Evolutionary conservation across 2,329 filamentous ascomycete genomes (phyloP).

Genomic region (Oidium heveae): DNA sequence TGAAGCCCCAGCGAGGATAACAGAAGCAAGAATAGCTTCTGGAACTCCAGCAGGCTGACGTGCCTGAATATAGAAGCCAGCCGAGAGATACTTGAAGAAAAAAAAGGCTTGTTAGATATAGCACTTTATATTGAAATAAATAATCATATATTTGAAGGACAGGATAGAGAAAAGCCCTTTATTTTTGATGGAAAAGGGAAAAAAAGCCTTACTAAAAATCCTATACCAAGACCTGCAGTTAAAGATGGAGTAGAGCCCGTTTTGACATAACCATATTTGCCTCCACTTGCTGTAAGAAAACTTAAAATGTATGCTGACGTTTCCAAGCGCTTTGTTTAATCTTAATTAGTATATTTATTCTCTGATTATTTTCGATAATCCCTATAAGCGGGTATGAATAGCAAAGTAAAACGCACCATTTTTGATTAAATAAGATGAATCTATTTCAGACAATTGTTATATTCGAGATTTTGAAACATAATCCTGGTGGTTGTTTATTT

Average conservation of each 20-base stretch:
- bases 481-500: too few relatives aligned
- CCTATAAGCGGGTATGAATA: too few relatives aligned
- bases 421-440: too few relatives aligned
- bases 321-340: conserved; percentile 13
- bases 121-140: too few relatives aligned
- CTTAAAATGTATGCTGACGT: conserved; percentile 56
- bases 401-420: too few relatives aligned
- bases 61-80: conserved; percentile 56
- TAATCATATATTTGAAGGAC: too few relatives aligned
- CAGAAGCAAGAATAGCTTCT: conserved; percentile 63
- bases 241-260: conserved; percentile 74
- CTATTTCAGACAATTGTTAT: too few relatives aligned
- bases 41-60: conserved; percentile 63
- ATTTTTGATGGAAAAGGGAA: neutral
- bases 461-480: too few relatives aligned
- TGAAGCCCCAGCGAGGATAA: conserved; percentile 61
- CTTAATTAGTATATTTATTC: too few relatives aligned
- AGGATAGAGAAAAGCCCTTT: too few relatives aligned
- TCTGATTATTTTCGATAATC: too few relatives aligned
- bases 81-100: conserved; percentile 32
- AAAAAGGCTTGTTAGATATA: too few relatives aligned
- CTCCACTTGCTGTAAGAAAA: conserved; percentile 61
- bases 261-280: conserved; percentile 62
- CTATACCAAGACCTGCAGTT: conserved; percentile 62
- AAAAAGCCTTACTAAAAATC: conserved; percentile 25